Percentiles rank a stretch among this genome's conserved stretches.
Conservation (phyloP, 2,329 filamentous ascomycete species). For the Fonsecaea multimorphosa region DNA sequence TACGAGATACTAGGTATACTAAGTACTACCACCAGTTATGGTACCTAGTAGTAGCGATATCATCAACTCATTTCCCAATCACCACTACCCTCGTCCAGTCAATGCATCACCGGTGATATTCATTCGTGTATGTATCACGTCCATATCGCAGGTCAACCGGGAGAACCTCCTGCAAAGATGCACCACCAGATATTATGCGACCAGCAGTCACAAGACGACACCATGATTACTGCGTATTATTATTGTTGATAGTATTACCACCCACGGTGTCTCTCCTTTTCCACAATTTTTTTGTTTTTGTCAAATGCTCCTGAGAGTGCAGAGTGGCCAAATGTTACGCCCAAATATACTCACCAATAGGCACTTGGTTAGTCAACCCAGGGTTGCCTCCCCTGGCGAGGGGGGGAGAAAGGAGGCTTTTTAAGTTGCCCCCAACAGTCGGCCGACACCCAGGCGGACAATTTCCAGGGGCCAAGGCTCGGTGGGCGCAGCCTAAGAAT, state of each 20-base stretch:
- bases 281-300: conserved; percentile 4
- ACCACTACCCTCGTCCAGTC: not conserved
- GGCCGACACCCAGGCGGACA: conserved; percentile 2
- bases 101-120: not conserved
- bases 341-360: conserved; percentile 23
- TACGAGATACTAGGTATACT: no score
- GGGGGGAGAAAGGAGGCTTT: not conserved
- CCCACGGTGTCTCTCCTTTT: conserved; percentile 9
- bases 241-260: not conserved
- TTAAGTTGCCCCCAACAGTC: not conserved
- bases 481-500: not conserved
- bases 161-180: not conserved
- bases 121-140: not conserved
- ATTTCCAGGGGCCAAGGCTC: not conserved
- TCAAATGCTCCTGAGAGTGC: not conserved
- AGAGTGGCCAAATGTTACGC: conserved; percentile 9
- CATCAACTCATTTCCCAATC: conserved; percentile 2
- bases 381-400: not conserved
- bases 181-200: not conserved
- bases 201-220: not conserved
- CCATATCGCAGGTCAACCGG: not conserved
- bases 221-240: not conserved
- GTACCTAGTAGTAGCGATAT: not conserved
- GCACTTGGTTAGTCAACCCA: not conserved
- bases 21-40: no score